These are phyloP conservation scores for Paramecium bursaria DNA, from an alignment of 73 alveolate genomes.

Conservation along the genomic window DNA sequence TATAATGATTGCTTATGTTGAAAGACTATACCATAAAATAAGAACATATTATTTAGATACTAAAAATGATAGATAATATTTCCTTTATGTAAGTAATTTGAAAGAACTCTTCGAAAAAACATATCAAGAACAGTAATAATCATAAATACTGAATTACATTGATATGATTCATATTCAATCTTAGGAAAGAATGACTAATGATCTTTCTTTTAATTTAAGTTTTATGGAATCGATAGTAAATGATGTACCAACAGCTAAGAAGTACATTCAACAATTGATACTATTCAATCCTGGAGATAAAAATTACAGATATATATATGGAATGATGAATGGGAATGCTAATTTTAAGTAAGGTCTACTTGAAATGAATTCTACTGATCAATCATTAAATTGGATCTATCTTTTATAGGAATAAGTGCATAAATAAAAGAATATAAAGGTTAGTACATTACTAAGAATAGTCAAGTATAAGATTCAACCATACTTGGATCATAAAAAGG, in stretches of 20 bases:
- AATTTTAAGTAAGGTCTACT: too few relatives aligned
- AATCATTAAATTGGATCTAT: slow-evolving; percentile 2
- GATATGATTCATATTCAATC: not conserved
- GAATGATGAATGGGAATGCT: too few relatives aligned
- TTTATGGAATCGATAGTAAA: slow-evolving; percentile 31
- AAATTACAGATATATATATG: too few relatives aligned
- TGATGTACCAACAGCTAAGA: too few relatives aligned
- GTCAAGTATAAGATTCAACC: slow-evolving; percentile 32
- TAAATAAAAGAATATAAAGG: too few relatives aligned
- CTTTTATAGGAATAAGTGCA: slow-evolving; percentile 1
- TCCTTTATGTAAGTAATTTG: slow-evolving; percentile 1
- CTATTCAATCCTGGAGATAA: too few relatives aligned
- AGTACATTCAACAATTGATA: too few relatives aligned
- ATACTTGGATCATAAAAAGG: slow-evolving; percentile 4
- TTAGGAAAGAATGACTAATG: not conserved
- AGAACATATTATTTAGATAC: slow-evolving; percentile 43
- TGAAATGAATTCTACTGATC: slow-evolving; percentile 11
- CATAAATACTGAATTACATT: slow-evolving; percentile 16
- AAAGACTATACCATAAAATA: slow-evolving; percentile 44
- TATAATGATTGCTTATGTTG: not conserved
- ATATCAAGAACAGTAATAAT: not conserved
- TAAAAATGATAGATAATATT: slow-evolving; percentile 11
- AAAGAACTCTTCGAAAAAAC: not conserved
- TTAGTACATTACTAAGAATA: not conserved
- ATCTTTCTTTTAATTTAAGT: not conserved